phyloP scores from a whole-genome alignment of 2,329 filamentous ascomycete genomes.

The Furcasterigmium furcatum region DNA sequence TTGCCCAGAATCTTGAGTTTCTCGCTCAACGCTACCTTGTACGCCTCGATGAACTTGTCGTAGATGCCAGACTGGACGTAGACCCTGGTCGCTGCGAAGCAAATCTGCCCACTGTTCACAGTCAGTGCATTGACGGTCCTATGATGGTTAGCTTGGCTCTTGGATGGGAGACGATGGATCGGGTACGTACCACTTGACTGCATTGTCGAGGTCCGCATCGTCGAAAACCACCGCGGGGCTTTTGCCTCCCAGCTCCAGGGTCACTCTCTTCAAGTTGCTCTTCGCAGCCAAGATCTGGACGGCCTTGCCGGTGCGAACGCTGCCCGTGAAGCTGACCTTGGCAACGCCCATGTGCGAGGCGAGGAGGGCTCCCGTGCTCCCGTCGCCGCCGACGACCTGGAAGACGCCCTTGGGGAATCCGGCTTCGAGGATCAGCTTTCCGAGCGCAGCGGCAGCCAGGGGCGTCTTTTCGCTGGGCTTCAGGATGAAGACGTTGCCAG shows the following conservation, averaged over 20 bases:
- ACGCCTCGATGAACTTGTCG: slow-evolving; percentile 52
- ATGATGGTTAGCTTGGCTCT: not conserved
- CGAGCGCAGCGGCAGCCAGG: slow-evolving; percentile 28
- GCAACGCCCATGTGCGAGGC: slow-evolving; percentile 22
- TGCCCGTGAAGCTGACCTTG: slow-evolving; percentile 70
- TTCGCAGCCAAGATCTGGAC: slow-evolving; percentile 61
- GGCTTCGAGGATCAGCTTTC: slow-evolving; percentile 31
- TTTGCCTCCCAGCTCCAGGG: slow-evolving; percentile 71
- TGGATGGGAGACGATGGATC: not conserved
- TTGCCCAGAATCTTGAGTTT: slow-evolving; percentile 56
- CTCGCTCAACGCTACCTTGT: slow-evolving; percentile 58
- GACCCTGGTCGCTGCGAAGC: slow-evolving; percentile 70
- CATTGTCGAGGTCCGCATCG: slow-evolving; percentile 61
- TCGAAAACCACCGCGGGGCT: slow-evolving; percentile 63
- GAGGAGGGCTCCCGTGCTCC: slow-evolving; percentile 22
- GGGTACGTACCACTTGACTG: slow-evolving; percentile 33
- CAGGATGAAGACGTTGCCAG: slow-evolving; percentile 40
- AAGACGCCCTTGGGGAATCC: slow-evolving; percentile 41
- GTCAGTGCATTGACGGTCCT: slow-evolving; percentile 43
- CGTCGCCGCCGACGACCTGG: slow-evolving; percentile 37
- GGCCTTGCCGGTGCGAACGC: slow-evolving; percentile 62
- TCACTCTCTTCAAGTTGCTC: slow-evolving; percentile 66
- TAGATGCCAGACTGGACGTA: slow-evolving; percentile 64
- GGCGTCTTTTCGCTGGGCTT: slow-evolving; percentile 42
- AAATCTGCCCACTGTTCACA: slow-evolving; percentile 71